These are phyloP conservation scores for Omphalea diandra DNA, from an alignment of 441 rosid genomes.

Conservation along the genomic window DNA sequence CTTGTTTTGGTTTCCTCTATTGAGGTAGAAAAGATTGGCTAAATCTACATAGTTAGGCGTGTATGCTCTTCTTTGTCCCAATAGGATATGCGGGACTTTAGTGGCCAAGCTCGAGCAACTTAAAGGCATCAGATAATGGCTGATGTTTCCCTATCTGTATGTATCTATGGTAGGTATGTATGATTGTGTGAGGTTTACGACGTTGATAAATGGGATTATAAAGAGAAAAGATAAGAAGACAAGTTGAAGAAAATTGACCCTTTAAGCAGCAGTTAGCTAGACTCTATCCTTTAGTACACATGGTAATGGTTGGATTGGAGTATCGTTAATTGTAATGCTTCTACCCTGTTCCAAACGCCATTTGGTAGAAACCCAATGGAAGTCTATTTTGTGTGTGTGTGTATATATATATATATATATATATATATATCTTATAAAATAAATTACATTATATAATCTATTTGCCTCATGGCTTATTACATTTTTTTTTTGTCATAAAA, in stretches of 20 bases:
- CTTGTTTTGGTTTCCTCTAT: conserved; percentile 11
- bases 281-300: background rate
- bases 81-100: conserved; percentile 34
- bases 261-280: background rate
- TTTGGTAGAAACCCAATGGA: background rate
- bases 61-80: conserved; percentile 14
- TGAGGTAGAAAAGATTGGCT: conserved; percentile 10
- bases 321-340: too few species aligned
- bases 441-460: too few species aligned
- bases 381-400: too few species aligned
- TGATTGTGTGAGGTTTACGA: background rate
- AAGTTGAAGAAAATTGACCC: background rate
- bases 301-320: conserved; percentile 2
- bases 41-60: conserved; percentile 22
- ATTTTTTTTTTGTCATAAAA: too few species aligned
- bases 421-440: too few species aligned
- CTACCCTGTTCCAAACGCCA: too few species aligned
- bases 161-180: background rate
- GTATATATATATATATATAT: too few species aligned
- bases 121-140: conserved; percentile 41
- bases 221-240: background rate
- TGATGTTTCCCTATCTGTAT: background rate
- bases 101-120: conserved; percentile 31
- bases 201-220: background rate
- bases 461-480: too few species aligned